A percentile compares a stretch with the other conserved stretches of the same genome.
phyloP scores from a whole-genome alignment of 73 alveolate genomes.

The Durusdinium trenchii region DNA sequence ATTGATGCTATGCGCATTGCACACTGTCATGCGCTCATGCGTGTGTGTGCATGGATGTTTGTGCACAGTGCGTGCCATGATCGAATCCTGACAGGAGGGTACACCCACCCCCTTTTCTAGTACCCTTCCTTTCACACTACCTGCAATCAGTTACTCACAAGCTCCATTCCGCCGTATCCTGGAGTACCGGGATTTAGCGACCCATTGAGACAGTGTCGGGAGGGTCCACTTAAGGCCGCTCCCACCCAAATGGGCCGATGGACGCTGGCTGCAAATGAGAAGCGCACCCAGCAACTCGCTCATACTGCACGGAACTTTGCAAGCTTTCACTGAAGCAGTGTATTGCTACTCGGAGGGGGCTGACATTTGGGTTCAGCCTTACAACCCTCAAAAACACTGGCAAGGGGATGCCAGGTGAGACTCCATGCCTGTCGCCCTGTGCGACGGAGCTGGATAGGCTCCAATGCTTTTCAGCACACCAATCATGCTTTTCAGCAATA shows the following conservation, averaged over 20 bases:
- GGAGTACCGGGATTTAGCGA: neutral
- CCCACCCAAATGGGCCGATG: conserved; percentile 27
- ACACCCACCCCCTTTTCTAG: too few relatives aligned
- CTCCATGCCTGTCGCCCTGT: too few relatives aligned
- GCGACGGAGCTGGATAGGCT: too few relatives aligned
- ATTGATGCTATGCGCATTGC: too few relatives aligned
- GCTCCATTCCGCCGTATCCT: neutral
- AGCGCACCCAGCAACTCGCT: neutral
- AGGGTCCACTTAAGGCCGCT: conserved; percentile 17
- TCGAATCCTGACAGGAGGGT: too few relatives aligned
- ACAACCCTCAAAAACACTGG: neutral
- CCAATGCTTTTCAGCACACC: too few relatives aligned
- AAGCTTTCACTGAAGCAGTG: neutral
- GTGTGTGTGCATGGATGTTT: too few relatives aligned
- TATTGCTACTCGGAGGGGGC: neutral
- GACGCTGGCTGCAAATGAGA: conserved; percentile 4
- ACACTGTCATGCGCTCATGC: too few relatives aligned
- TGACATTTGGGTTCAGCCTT: too few relatives aligned
- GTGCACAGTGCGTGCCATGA: too few relatives aligned
- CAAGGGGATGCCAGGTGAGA: neutral
- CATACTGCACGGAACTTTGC: neutral
- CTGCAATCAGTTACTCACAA: neutral
- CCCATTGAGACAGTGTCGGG: conserved; percentile 27
- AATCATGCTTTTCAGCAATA: too few relatives aligned
- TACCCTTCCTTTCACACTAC: too few relatives aligned